Evolutionary conservation across 1,284 basidiomycete genomes (phyloP).

Genomic region (Trametes versicolor): DNA sequence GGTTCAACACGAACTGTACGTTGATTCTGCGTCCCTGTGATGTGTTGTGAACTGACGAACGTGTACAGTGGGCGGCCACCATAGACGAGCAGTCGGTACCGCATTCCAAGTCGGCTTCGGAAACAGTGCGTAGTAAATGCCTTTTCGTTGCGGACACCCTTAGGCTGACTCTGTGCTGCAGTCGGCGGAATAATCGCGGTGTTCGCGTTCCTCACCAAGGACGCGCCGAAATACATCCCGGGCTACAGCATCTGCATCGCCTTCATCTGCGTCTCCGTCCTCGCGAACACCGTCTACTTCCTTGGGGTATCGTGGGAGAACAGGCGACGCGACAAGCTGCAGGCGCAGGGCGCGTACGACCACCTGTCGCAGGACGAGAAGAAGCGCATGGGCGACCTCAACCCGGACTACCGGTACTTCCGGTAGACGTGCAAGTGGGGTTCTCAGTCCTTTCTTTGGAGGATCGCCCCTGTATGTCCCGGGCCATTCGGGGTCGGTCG

Average conservation of each 20-base stretch:
- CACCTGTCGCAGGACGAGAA: conserved; percentile 42
- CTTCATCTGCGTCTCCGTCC: conserved; percentile 38
- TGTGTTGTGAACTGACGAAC: not conserved
- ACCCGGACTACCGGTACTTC: conserved; percentile 36
- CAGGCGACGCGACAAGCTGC: conserved; percentile 36
- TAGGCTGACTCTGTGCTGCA: not conserved
- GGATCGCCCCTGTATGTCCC: too few relatives aligned
- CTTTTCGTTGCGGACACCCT: too few relatives aligned
- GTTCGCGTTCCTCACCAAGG: conserved; percentile 45
- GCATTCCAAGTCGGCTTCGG: conserved; percentile 46
- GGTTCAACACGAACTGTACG: conserved; percentile 47
- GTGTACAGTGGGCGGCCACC: conserved; percentile 42
- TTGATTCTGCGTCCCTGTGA: not conserved
- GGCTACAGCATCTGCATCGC: conserved; percentile 46
- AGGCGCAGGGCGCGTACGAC: conserved; percentile 30
- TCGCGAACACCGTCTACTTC: conserved; percentile 40
- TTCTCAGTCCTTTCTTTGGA: too few relatives aligned
- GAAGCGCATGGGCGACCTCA: conserved; percentile 39
- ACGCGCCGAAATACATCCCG: conserved; percentile 43
- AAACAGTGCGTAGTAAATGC: conserved; percentile 42
- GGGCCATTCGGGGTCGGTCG: too few relatives aligned
- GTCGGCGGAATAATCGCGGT: conserved; percentile 40
- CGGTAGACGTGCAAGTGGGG: conserved; percentile 2
- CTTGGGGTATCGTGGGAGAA: conserved; percentile 40
- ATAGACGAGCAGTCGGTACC: conserved; percentile 40